Percentiles rank a stretch among this genome's conserved stretches.
These are phyloP conservation scores for Liriodendron chinense DNA, from an alignment of 164 flowering plant genomes.

Conservation along the genomic window DNA sequence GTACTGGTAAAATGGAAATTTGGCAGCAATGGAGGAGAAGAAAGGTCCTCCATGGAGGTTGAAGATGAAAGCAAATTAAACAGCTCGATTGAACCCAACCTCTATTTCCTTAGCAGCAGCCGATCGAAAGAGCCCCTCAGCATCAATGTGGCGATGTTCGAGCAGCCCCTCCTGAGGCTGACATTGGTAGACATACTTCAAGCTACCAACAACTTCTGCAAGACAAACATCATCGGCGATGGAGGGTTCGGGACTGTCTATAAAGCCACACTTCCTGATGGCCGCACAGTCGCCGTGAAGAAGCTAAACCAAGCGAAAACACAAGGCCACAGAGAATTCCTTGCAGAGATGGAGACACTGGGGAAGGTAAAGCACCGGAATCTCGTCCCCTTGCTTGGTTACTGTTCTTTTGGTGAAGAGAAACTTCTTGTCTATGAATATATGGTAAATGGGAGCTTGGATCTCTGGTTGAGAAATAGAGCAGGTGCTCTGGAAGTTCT, in stretches of 20 bases:
- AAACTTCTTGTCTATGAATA: conserved; percentile 78
- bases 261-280: conserved; percentile 54
- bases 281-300: conserved; percentile 71
- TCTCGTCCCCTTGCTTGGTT: conserved; percentile 71
- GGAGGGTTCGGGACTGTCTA: conserved; percentile 87
- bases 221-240: conserved; percentile 73
- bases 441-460: conserved; percentile 80
- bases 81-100: conserved; percentile 38
- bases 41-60: conserved; percentile 22
- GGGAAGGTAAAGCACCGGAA: conserved; percentile 78
- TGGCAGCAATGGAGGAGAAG: conserved; percentile 11
- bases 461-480: conserved; percentile 64
- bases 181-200: conserved; percentile 60
- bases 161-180: conserved; percentile 69
- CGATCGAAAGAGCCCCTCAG: conserved; percentile 71
- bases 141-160: conserved; percentile 73
- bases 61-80: conserved; percentile 44
- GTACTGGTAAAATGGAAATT: conserved; percentile 31
- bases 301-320: conserved; percentile 70
- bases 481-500: conserved; percentile 53
- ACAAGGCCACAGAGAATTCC: conserved; percentile 76
- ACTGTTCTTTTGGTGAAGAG: conserved; percentile 72
- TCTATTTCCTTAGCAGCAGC: conserved; percentile 58
- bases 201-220: conserved; percentile 76
- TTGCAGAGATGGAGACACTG: conserved; percentile 81